Conservation (phyloP, 257 asterid genomes). For the Anisodus acutangulus region DNA sequence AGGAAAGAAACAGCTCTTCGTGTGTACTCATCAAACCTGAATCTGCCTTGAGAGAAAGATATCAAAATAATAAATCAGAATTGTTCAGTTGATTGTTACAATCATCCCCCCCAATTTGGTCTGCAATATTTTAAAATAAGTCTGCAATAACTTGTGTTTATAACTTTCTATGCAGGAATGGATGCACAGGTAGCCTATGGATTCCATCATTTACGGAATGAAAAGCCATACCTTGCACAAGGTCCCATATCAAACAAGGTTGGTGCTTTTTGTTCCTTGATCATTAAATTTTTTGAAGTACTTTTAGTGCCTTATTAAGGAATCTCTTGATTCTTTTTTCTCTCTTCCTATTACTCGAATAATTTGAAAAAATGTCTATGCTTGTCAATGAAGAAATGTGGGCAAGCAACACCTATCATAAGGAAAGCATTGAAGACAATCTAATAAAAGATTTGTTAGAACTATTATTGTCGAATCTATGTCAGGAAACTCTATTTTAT, state of each 20-base stretch:
- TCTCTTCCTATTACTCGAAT: not conserved
- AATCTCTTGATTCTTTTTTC: not conserved
- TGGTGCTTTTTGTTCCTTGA: conserved; percentile 22
- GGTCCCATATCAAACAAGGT: conserved; percentile 97
- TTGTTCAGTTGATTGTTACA: not conserved
- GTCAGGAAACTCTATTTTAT: conserved; percentile 2
- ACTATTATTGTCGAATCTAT: not conserved
- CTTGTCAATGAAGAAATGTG: conserved; percentile 2
- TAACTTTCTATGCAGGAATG: conserved; percentile 64
- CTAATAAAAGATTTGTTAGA: not conserved
- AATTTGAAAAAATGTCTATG: not conserved
- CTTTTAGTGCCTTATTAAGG: not conserved
- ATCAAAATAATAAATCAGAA: not conserved
- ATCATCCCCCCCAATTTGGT: conserved; percentile 1
- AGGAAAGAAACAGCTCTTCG: not conserved
- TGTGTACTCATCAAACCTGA: not conserved
- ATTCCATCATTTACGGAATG: conserved; percentile 90
- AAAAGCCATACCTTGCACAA: conserved; percentile 91
- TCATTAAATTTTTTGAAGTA: not conserved
- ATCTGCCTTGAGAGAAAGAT: not conserved
- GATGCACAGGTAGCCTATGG: conserved; percentile 98
- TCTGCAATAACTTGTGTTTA: not conserved
- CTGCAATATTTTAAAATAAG: not conserved
- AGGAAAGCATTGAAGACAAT: not conserved
- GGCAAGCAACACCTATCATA: conserved; percentile 7